Evolutionary conservation across 1,139 yeast genomes (phyloP), one percentile per base, ranked within the genome.

Genomic region (Scheffersomyces lignicola): DNA sequence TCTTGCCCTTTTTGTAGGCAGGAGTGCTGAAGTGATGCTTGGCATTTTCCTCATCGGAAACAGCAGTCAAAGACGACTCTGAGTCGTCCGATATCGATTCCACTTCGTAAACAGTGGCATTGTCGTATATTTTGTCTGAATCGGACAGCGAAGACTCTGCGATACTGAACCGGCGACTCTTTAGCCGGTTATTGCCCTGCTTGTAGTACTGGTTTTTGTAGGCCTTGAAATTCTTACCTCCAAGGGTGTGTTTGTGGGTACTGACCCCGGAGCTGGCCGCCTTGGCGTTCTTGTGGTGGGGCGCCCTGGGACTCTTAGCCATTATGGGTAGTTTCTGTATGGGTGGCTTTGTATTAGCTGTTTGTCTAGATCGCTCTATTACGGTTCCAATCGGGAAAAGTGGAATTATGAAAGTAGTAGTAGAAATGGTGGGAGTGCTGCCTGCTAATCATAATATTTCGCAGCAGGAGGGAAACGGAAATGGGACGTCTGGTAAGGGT

Each of bases 31-130:
- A 31, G n/a, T 33, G 15, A 20, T 16, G 14, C 16, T 28, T 27
- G 18, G 41, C 36, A 11, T 33, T 36, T 5, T 51, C 58, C 5
- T 55, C 56, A 15, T 59, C 73, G 2, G 70, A 64, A 16, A 66
- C 65, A 2, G 69, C 74, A 0, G 76, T 69, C 24, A 71, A 48
- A 3, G 74, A 67, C 13, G 69, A 58, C 41, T 53, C 66, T 3
- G 63, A 55, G 23, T n/a, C n/a, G 11, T 51, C 56, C 6, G 56
- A 48, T 8, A 40, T 51, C n/a, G 51, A 43, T 5, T 41, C 50
- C n/a, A 44, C 43, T 7, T 41, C 44, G 32, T 34, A 30, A 7
- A 40, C 30, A 18, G 32, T 24, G 14, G 18, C 21, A 17, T 31
- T 31, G 15, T 20, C 21, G 15, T 28, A 33, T 3, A 35, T 45